Evolutionary conservation across 176 grass and related monocot species (phyloP), one percentile per base, ranked within the genome.

Genomic region (Elymus sibiricus): DNA sequence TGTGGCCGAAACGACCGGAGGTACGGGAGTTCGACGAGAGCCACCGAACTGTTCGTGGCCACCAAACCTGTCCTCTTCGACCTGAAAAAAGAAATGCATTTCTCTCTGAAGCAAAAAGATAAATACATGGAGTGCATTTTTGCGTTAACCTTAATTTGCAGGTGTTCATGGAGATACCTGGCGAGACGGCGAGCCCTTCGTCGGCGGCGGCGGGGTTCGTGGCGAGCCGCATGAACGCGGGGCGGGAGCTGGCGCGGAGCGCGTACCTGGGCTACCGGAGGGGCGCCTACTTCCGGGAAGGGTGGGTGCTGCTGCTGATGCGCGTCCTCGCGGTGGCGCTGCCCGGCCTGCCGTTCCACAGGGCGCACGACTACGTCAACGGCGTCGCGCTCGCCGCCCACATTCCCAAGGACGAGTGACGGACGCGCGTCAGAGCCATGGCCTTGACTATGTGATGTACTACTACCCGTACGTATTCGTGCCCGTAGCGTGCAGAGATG

Each of bases 361-460:
- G 76, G 74, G 53, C 86, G 72, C 62, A 68, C 49, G 87, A 94
- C 72, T 94, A 94, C 42, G 47, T 86, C 83, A 94, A 94, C 44
- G 81, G 76, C 76, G 21, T 87, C 14, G 60, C 66, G 22, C 70
- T 94, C 9, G 86, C 83, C 66, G 74, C 9, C 0, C 4, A 5
- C 68, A 80, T 84, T 53, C 85, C 89, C 81, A 59, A 84, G 47
- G 89, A 80, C 12, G 40, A 44, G 53, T 83, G 83, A 53, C 49
- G 0, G 15, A 19, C 0, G 49, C 49, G 11, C 29, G 40, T 24
- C 85, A 3, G 63, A 27, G 22, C 21, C 66, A 19, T 37, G 25
- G 15, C 31, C 3, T 68, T 16, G 16, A 67, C 29, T 17, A 9
- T 47, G 4, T 15, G 44, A 44, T 12, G 40, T 39, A 39, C 39